A percentile compares a stretch with the other conserved stretches of the same genome.
Conservation (phyloP, 2,329 filamentous ascomycete species). For the Coniosporium tulheliwenetii region DNA sequence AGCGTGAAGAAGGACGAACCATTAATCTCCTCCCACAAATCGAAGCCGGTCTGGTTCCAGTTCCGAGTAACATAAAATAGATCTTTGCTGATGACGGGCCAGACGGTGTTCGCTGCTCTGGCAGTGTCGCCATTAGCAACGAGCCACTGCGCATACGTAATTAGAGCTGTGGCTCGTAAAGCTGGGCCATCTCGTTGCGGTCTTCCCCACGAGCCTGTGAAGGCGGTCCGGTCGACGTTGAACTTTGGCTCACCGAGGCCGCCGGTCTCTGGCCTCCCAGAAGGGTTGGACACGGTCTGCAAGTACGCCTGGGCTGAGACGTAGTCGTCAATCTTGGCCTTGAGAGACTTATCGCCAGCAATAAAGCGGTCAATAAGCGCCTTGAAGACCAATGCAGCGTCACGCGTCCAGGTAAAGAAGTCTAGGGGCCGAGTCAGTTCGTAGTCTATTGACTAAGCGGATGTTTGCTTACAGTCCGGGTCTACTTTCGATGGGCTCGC, state of each 20-base stretch:
- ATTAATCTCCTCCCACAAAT: constrained; percentile 16
- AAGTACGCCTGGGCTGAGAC: constrained; percentile 50
- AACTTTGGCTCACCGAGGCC: constrained; percentile 48
- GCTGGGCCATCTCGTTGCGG: constrained; percentile 18
- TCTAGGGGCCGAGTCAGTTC: constrained; percentile 28
- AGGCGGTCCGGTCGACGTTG: constrained; percentile 15
- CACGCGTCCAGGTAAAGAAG: constrained; percentile 66
- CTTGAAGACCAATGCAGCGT: constrained; percentile 57
- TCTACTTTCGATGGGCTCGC: constrained; percentile 38
- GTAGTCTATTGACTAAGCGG: background rate
- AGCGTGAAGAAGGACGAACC: constrained; percentile 16
- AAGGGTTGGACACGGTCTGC: constrained; percentile 54
- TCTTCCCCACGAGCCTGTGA: constrained; percentile 15
- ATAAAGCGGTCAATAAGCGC: constrained; percentile 51
- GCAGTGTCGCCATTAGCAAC: constrained; percentile 10
- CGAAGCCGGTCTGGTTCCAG: constrained; percentile 13
- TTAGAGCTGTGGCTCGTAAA: constrained; percentile 14
- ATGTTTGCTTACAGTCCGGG: constrained; percentile 33
- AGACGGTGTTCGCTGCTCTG: constrained; percentile 8
- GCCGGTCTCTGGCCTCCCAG: constrained; percentile 36
- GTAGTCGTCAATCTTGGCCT: constrained; percentile 50
- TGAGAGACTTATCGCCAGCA: constrained; percentile 41
- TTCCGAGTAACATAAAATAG: constrained; percentile 15
- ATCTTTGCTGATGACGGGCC: constrained; percentile 3
- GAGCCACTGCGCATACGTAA: constrained; percentile 10